These are phyloP conservation scores for Monilinia aucupariae DNA, from an alignment of 2,329 filamentous ascomycete genomes.

Conservation along the genomic window DNA sequence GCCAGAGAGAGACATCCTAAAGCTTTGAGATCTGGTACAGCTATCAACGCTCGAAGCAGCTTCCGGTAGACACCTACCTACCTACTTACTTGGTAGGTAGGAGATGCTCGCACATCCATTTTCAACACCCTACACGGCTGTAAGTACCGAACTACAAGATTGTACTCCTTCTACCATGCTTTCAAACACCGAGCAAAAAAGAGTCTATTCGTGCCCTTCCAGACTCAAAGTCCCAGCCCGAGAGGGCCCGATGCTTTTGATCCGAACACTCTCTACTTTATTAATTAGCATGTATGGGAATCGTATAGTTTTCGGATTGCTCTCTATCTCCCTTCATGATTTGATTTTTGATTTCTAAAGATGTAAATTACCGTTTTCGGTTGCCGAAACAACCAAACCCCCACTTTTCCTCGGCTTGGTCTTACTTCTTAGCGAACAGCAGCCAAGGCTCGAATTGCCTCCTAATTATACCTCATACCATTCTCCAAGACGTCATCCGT, in stretches of 20 bases:
- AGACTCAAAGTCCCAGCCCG: too few species aligned
- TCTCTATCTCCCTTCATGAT: background rate
- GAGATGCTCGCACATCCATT: too few species aligned
- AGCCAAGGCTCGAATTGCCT: conserved; percentile 20
- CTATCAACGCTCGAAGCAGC: too few species aligned
- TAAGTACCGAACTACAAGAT: background rate
- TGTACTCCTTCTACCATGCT: background rate
- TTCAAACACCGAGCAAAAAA: too few species aligned
- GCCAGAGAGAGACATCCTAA: too few species aligned
- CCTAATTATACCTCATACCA: conserved; percentile 22
- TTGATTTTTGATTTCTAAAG: too few species aligned
- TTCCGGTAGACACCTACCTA: too few species aligned
- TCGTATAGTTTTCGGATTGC: background rate
- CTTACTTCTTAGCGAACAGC: background rate
- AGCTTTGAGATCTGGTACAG: too few species aligned
- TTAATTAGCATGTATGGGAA: background rate
- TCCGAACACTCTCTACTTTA: background rate
- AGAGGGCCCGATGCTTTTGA: background rate
- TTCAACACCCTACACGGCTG: background rate
- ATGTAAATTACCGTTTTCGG: background rate
- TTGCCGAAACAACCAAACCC: background rate
- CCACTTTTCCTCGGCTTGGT: background rate
- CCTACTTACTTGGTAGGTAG: too few species aligned
- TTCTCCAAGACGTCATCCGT: conserved; percentile 24
- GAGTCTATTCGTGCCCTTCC: background rate